phyloP scores from a whole-genome alignment of 768 basidiomycete species.

The Solioccasus polychromus region DNA sequence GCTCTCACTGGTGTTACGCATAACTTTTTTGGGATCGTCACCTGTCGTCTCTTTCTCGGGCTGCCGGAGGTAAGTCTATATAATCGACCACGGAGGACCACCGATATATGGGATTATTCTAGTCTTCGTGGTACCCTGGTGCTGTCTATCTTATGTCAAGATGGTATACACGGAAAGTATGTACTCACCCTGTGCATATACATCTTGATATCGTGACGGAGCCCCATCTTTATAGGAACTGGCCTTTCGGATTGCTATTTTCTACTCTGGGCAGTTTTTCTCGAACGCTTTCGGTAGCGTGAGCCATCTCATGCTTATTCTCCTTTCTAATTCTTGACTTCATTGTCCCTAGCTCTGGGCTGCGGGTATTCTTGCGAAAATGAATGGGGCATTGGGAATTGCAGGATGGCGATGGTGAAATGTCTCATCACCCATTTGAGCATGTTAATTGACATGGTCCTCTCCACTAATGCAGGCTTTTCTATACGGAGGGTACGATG shows the following conservation, averaged over 20 bases:
- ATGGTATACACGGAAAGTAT: constrained; percentile 4
- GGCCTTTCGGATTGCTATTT: constrained; percentile 58
- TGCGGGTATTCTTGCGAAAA: constrained; percentile 53
- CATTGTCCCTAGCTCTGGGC: not conserved
- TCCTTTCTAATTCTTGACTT: not conserved
- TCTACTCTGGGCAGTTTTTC: constrained; percentile 57
- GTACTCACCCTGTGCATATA: not conserved
- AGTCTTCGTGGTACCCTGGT: constrained; percentile 46
- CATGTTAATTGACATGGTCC: not conserved
- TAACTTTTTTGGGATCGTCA: constrained; percentile 54
- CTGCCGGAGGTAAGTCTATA: constrained; percentile 47
- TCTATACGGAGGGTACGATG: constrained; percentile 59
- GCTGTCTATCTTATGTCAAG: constrained; percentile 1
- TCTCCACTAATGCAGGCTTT: constrained; percentile 48
- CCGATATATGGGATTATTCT: not conserved
- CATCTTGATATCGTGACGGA: no score
- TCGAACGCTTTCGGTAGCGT: constrained; percentile 57
- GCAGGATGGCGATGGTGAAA: constrained; percentile 2
- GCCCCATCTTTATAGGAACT: not conserved
- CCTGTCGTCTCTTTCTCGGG: constrained; percentile 60
- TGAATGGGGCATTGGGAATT: constrained; percentile 43
- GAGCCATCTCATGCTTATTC: not conserved
- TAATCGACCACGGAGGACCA: not conserved
- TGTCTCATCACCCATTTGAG: not conserved
- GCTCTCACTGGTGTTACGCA: constrained; percentile 59